A percentile compares a stretch with the other conserved stretches of the same genome.
Conservation (phyloP, 1,284 basidiomycete species). For the Wolfiporia cocos region DNA sequence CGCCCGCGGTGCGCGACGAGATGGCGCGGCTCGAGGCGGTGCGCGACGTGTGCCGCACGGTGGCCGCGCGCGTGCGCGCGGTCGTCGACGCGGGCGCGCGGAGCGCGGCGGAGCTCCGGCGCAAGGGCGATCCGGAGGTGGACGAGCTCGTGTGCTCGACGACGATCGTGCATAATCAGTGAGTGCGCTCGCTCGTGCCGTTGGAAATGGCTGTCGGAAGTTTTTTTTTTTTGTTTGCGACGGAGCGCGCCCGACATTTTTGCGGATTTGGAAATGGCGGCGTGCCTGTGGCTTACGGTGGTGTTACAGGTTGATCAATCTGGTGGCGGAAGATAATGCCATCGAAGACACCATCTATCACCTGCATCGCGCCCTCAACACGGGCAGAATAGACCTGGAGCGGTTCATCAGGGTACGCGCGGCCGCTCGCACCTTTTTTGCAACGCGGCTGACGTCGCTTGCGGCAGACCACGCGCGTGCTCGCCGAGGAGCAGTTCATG, state of each 20-base stretch:
- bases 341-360: conserved; percentile 99
- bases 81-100: conserved; percentile 62
- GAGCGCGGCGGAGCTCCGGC: conserved; percentile 63
- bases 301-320: conserved; percentile 75
- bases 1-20: conserved; percentile 93
- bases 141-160: conserved; percentile 94
- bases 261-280: too few relatives aligned
- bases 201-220: not conserved
- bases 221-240: not conserved
- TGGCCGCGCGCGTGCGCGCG: conserved; percentile 59
- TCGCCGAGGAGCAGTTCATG: conserved; percentile 94
- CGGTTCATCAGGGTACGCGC: conserved; percentile 87
- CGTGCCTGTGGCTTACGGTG: too few relatives aligned
- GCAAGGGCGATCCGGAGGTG: conserved; percentile 76
- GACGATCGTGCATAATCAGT: conserved; percentile 97
- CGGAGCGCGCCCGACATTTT: conserved; percentile 2
- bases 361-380: conserved; percentile 88
- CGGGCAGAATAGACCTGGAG: conserved; percentile 89
- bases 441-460: too few relatives aligned
- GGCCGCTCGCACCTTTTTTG: too few relatives aligned
- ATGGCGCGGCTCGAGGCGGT: conserved; percentile 94
- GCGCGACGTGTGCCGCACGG: conserved; percentile 83
- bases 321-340: conserved; percentile 97
- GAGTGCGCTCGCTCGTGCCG: conserved; percentile 27
- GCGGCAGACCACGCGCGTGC: conserved; percentile 83